Evolutionary conservation across 352 stramenopile genomes (phyloP).

Genomic region (Globisporangium spiculum): DNA sequence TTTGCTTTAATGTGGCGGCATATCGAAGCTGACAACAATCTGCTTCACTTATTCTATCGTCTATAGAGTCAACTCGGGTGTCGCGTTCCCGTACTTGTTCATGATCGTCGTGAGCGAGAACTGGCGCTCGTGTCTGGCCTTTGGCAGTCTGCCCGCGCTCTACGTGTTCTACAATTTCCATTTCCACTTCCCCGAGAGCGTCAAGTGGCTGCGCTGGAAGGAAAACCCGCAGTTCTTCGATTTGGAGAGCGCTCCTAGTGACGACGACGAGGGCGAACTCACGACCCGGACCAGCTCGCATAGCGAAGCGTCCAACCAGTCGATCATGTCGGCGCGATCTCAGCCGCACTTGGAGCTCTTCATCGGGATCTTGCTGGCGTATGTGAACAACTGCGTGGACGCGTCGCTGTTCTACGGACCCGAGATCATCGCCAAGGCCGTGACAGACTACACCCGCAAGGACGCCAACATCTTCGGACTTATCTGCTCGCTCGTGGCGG

Average conservation of each 20-base stretch:
- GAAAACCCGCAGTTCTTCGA: constrained; percentile 49
- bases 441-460: constrained; percentile 45
- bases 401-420: constrained; percentile 87
- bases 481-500: constrained; percentile 62
- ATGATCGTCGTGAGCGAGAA: constrained; percentile 77
- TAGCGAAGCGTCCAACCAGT: constrained; percentile 4
- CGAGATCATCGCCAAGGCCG: constrained; percentile 75
- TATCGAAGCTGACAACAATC: constrained; percentile 1
- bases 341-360: constrained; percentile 59
- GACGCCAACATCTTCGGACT: constrained; percentile 81
- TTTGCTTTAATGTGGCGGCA: background rate
- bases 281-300: constrained; percentile 7
- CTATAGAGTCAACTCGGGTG: constrained; percentile 67
- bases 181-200: constrained; percentile 71
- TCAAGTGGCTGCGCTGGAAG: constrained; percentile 76
- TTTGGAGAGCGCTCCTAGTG: constrained; percentile 29
- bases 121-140: constrained; percentile 71
- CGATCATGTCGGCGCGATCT: background rate
- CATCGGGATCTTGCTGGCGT: constrained; percentile 76
- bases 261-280: constrained; percentile 32
- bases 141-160: constrained; percentile 66
- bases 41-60: background rate
- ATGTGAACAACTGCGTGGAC: constrained; percentile 88
- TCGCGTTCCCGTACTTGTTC: constrained; percentile 75
- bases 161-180: constrained; percentile 79